Conservation (phyloP, 2,329 filamentous ascomycete genomes). For the Geosmithia putterillii region DNA sequence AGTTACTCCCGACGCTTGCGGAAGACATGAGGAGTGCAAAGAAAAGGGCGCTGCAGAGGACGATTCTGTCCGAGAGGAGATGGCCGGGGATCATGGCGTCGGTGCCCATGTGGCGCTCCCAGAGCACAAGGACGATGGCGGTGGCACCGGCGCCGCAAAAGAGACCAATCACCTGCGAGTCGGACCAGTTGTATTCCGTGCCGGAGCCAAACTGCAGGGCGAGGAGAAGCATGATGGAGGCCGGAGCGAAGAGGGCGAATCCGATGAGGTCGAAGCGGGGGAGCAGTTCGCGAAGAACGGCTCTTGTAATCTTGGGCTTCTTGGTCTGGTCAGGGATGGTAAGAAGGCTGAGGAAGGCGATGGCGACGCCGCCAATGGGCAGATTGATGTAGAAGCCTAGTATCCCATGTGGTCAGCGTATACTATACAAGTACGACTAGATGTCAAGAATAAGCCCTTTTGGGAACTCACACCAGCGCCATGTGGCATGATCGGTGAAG, state of each 20-base stretch:
- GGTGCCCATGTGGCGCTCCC: conserved; percentile 22
- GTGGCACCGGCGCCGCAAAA: conserved; percentile 16
- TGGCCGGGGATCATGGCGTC: conserved; percentile 20
- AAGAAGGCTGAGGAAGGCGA: conserved; percentile 15
- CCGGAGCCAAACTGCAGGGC: conserved; percentile 30
- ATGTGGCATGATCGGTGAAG: conserved; percentile 24
- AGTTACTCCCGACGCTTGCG: conserved; percentile 28
- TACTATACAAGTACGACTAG: too few relatives aligned
- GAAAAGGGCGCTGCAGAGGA: conserved; percentile 4
- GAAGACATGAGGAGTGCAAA: conserved; percentile 23
- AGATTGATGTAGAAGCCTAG: conserved; percentile 32
- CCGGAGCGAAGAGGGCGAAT: conserved; percentile 28
- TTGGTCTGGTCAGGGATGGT: conserved; percentile 21
- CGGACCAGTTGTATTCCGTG: conserved; percentile 15
- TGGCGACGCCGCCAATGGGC: conserved; percentile 25
- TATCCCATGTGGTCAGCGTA: too few relatives aligned
- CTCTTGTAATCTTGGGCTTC: conserved; percentile 13
- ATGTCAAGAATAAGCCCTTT: too few relatives aligned
- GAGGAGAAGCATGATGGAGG: conserved; percentile 27
- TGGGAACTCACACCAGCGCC: conserved; percentile 26
- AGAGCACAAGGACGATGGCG: conserved; percentile 13
- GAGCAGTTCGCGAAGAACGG: conserved; percentile 11
- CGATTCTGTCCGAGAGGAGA: conserved; percentile 4
- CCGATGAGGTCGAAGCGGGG: conserved; percentile 25
- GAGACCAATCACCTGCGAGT: conserved; percentile 21